These are phyloP conservation scores for Pseudocercospora fijiensis DNA, from an alignment of 2,329 filamentous ascomycete genomes.

Conservation along the genomic window DNA sequence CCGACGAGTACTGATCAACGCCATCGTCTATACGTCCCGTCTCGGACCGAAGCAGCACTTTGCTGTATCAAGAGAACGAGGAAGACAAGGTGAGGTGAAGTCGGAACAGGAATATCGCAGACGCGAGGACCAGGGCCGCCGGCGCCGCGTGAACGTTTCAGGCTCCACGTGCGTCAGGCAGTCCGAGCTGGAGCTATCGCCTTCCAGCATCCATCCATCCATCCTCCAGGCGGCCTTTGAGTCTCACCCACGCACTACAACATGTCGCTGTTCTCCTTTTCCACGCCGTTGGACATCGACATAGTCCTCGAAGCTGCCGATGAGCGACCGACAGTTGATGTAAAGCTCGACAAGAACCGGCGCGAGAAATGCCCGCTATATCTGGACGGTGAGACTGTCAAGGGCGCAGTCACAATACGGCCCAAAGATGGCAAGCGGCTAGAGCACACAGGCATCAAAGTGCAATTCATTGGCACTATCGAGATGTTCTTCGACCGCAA, in stretches of 20 bases:
- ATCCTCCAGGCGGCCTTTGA: background rate
- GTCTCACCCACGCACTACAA: background rate
- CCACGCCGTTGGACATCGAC: constrained; percentile 97
- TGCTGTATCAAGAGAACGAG: too few relatives aligned
- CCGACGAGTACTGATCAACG: too few relatives aligned
- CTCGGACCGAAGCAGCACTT: too few relatives aligned
- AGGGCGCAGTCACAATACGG: constrained; percentile 88
- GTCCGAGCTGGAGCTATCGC: background rate
- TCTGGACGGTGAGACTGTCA: constrained; percentile 97
- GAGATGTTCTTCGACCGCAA: constrained; percentile 99
- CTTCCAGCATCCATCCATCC: background rate
- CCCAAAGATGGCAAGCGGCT: constrained; percentile 97
- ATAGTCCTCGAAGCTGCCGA: constrained; percentile 95
- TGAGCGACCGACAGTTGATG: constrained; percentile 90
- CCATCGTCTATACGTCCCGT: too few relatives aligned
- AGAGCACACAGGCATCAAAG: constrained; percentile 98
- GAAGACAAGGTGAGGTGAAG: constrained; percentile 3
- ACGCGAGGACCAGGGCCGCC: background rate
- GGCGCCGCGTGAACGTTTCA: background rate
- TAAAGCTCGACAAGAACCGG: constrained; percentile 97
- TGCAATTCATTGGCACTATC: constrained; percentile 98
- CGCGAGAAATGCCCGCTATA: constrained; percentile 96
- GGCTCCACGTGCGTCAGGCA: background rate
- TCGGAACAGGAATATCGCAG: background rate
- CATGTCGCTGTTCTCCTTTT: constrained; percentile 96